Base-by-base conservation (phyloP, 177 flowering plant genomes). In the Vitis hybrid region DNA sequence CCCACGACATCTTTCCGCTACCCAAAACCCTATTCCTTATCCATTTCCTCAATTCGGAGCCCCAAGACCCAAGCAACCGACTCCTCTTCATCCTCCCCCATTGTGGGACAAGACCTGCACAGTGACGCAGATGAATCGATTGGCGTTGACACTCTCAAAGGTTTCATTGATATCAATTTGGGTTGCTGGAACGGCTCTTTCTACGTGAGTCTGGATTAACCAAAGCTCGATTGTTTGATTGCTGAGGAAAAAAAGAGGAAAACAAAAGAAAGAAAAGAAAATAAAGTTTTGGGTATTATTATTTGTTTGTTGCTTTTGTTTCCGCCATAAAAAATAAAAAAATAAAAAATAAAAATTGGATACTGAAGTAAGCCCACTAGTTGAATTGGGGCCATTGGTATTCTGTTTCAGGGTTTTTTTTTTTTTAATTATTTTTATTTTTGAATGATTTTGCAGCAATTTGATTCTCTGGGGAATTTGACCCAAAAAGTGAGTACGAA, bases 121-220 rank as follows among this genome's bases (percentile, higher is more conserved):
- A 50, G 67, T 60, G 67, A 29, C 57, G 59, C 3, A 73, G 87
- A 79, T 5, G 82, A 61, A 51, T 29, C 89, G 5, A 79, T 87
- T 76, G 83, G 85, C 63, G 69, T 85, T 14, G 91, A 89, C 53
- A 75, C 74, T 50, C 84, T 94, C 48, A 78, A 69, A 52, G 72
- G 86, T 15, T 94, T 94, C 81, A 61, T 91, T 51, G 54, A 88
- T 10, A 78, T 91, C 65, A 94, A 87, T 69, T 34, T 80, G 72
- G 97, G 98, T 53, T 81, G 78, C 63, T 94, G 98, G 98, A 82
- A 70, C 34, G 97, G 97, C 59, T 73, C 85, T 51, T 87, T 90
- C 73, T 78, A 81, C 70, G 97, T 90, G 39, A 77, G 80, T 75
- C 19, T 50, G 31, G 54, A 7, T 56, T 34, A 11, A 14, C 18